A percentile compares a stretch with the other conserved stretches of the same genome.
Evolutionary conservation across 352 stramenopile genomes (phyloP).

Genomic region (Phytophthora constricta): DNA sequence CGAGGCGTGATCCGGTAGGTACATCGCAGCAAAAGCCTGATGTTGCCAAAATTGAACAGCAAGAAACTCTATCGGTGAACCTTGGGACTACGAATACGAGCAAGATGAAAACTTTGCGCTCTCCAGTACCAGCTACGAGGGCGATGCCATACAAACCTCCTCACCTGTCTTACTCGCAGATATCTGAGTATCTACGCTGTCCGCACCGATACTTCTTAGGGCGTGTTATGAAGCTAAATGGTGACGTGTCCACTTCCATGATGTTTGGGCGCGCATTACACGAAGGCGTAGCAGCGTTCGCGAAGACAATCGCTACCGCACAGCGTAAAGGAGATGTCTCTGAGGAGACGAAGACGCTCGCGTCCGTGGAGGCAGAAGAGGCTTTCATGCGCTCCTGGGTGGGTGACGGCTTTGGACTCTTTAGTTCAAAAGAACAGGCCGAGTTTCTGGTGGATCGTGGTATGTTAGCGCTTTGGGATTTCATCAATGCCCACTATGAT

Average conservation of each 20-base stretch:
- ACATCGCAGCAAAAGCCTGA: not conserved
- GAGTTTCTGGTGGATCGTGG: conserved; percentile 45
- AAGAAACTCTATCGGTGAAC: not conserved
- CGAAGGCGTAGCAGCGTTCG: conserved; percentile 70
- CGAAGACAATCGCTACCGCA: conserved; percentile 25
- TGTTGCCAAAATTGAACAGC: not conserved
- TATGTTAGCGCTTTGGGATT: conserved; percentile 45
- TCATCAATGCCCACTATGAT: conserved; percentile 47
- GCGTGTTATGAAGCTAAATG: conserved; percentile 66
- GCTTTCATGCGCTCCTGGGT: conserved; percentile 38
- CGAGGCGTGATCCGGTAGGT: not conserved
- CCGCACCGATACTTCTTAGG: conserved; percentile 81
- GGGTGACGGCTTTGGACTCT: conserved; percentile 44
- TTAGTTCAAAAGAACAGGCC: conserved; percentile 45
- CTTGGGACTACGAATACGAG: not conserved
- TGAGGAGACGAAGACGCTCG: conserved; percentile 18
- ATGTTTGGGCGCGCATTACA: conserved; percentile 80
- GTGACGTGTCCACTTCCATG: conserved; percentile 61
- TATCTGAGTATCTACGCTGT: conserved; percentile 81
- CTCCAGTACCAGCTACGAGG: no score
- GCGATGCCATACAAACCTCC: conserved; percentile 51
- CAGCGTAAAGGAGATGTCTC: conserved; percentile 11
- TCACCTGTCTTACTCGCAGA: conserved; percentile 85
- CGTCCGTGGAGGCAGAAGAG: conserved; percentile 26
- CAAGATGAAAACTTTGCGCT: no score